phyloP scores from a whole-genome alignment of 1,284 basidiomycete genomes.

The Ceraceosorus bombacis region DNA sequence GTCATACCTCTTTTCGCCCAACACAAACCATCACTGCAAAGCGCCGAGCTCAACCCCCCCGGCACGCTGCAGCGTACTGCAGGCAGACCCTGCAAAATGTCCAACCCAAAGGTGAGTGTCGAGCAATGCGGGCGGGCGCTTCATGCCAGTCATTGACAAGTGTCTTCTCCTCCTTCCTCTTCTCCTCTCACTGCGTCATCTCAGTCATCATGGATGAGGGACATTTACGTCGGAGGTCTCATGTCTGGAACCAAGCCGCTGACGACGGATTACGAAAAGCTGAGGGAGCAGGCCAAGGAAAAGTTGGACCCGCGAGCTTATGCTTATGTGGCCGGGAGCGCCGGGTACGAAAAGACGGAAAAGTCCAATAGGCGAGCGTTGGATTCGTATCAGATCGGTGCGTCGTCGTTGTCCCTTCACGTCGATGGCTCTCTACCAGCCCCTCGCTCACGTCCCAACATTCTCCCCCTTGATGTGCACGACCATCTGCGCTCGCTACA shows the following conservation, averaged over 20 bases:
- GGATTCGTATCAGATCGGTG: conserved; percentile 34
- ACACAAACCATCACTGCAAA: too few relatives aligned
- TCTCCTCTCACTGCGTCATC: neutral
- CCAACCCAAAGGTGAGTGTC: too few relatives aligned
- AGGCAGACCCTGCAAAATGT: too few relatives aligned
- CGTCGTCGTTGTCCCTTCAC: neutral
- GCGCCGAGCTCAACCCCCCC: too few relatives aligned
- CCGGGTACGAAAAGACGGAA: conserved; percentile 27
- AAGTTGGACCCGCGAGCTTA: conserved; percentile 29
- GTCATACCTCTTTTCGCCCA: too few relatives aligned
- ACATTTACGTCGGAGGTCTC: conserved; percentile 34
- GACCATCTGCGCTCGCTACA: neutral
- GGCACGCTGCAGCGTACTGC: too few relatives aligned
- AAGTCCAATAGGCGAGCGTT: conserved; percentile 18
- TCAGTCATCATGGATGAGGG: conserved; percentile 25
- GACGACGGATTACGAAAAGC: conserved; percentile 21
- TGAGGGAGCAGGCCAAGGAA: conserved; percentile 26
- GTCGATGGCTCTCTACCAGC: neutral
- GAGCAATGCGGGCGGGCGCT: too few relatives aligned
- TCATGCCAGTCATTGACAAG: too few relatives aligned
- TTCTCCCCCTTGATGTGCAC: neutral
- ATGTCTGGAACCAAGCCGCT: conserved; percentile 15
- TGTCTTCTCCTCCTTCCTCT: too few relatives aligned
- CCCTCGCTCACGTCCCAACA: neutral
- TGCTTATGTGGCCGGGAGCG: conserved; percentile 36